These are phyloP conservation scores for Hyaloscypha variabilis DNA, from an alignment of 495 filamentous ascomycete species.

Conservation along the genomic window DNA sequence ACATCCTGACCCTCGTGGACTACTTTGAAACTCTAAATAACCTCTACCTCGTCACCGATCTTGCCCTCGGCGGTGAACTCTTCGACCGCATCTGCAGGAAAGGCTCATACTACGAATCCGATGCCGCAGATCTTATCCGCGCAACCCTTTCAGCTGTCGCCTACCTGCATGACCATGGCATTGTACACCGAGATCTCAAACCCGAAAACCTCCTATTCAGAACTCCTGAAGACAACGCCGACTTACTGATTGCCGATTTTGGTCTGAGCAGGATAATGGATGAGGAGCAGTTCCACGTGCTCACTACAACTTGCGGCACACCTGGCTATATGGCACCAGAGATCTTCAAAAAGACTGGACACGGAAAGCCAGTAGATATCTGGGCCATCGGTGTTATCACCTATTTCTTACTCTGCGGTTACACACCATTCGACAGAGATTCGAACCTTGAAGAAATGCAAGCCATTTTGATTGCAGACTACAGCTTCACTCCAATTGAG, in stretches of 20 bases:
- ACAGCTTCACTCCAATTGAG: constrained; percentile 91
- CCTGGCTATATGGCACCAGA: constrained; percentile 98
- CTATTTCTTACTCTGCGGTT: constrained; percentile 97
- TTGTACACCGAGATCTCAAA: constrained; percentile 85
- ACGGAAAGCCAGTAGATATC: constrained; percentile 89
- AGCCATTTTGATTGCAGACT: constrained; percentile 94
- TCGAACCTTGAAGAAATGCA: constrained; percentile 99
- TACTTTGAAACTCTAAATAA: constrained; percentile 99
- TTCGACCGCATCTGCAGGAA: constrained; percentile 99
- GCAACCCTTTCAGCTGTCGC: constrained; percentile 96
- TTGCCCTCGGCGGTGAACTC: constrained; percentile 93
- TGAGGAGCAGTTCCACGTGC: constrained; percentile 96
- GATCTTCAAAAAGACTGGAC: constrained; percentile 86
- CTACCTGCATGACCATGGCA: constrained; percentile 97
- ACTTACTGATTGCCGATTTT: constrained; percentile 96
- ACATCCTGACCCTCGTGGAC: constrained; percentile 95
- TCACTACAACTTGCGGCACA: constrained; percentile 97
- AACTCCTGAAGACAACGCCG: constrained; percentile 80
- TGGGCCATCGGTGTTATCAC: constrained; percentile 96
- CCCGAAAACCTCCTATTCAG: constrained; percentile 81
- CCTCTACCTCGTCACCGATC: constrained; percentile 95
- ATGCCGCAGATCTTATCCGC: constrained; percentile 93
- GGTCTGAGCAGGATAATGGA: constrained; percentile 96
- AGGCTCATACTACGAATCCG: constrained; percentile 96
- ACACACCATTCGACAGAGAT: constrained; percentile 97